These are phyloP conservation scores for Cladophialophora carrionii DNA, from an alignment of 2,329 filamentous ascomycete genomes.

Conservation along the genomic window DNA sequence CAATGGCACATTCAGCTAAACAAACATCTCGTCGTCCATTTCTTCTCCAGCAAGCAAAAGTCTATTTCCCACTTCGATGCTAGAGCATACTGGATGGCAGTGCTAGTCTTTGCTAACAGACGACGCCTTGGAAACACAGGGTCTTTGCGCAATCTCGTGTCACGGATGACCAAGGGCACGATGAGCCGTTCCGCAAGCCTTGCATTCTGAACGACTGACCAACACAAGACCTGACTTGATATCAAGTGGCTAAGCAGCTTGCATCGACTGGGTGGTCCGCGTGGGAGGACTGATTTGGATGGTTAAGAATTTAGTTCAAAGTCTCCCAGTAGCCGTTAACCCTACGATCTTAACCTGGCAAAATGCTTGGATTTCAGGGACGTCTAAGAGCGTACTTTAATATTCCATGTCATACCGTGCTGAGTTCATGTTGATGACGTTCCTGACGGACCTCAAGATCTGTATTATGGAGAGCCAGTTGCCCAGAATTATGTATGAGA, in stretches of 20 bases:
- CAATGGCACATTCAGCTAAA: background rate
- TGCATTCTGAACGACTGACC: background rate
- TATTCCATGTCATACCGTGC: background rate
- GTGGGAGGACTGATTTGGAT: background rate
- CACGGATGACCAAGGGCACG: background rate
- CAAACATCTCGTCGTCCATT: background rate
- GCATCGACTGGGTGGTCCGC: background rate
- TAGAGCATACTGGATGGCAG: background rate
- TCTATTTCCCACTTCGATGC: too few species aligned
- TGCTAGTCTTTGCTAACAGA: background rate
- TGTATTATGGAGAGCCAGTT: constrained; percentile 1
- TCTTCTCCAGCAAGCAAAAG: background rate
- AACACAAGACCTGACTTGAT: constrained; percentile 3
- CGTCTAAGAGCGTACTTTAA: background rate
- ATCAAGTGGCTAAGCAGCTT: constrained; percentile 7
- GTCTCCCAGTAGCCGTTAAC: background rate
- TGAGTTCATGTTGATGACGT: background rate
- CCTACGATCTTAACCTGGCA: background rate
- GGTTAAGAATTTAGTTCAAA: background rate
- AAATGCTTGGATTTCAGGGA: background rate
- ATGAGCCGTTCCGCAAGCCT: constrained; percentile 6
- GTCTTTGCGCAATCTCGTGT: background rate
- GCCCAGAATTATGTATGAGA: constrained; percentile 19
- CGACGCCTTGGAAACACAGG: background rate
- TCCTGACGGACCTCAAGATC: background rate